Base-by-base conservation (phyloP, 2,329 filamentous ascomycete species). In the Knufia fluminis region DNA sequence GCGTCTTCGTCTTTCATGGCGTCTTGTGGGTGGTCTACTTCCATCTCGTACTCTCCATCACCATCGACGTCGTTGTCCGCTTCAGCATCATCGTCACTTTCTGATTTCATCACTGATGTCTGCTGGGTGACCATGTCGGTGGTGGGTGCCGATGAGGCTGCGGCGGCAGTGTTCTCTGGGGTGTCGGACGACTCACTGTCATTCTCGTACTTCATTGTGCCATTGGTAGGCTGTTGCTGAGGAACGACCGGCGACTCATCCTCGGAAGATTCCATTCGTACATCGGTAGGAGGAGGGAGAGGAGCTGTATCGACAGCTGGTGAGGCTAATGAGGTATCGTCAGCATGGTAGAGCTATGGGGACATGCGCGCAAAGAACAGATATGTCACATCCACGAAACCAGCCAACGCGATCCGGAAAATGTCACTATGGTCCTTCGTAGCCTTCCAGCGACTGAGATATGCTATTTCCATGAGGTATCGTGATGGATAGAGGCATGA, bases 111-210 rank as follows among this genome's bases (percentile, higher is more conserved):
- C 53, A 24, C 38, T 40, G 35, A 19, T 19, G 45, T 38, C 10
- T 31, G 35, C 19, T 40, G 33, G 43, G 32, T 35, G 45, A 48
- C 33, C 45, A 48, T 39, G 49, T 42, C 43, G 35, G 33, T 43
- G 19, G 71, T 63, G 66, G 61, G 69, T 64, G 54, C 62, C 64
- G 60, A 53, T 56, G 70, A 71, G 61, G 74, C 71, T 61, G 72
- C 70, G 57, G 71, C 74, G 64, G 69, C 70, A 61, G 71, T 68
- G 56, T 71, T 66, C 60, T 84, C 78, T 62, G 78, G 77, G 59
- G 78, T 73, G 61, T 94, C 85, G 60, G 86, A 89, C 53, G 85
- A 75, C 59, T 89, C 86, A 74, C 81, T 87, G 60, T 88, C 86
- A 68, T 77, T 85, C 57, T 76, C 76, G 54, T 76, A 71, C 40